Evolutionary conservation across 2,329 filamentous ascomycete genomes (phyloP).

Genomic region (Blastomyces parvus): DNA sequence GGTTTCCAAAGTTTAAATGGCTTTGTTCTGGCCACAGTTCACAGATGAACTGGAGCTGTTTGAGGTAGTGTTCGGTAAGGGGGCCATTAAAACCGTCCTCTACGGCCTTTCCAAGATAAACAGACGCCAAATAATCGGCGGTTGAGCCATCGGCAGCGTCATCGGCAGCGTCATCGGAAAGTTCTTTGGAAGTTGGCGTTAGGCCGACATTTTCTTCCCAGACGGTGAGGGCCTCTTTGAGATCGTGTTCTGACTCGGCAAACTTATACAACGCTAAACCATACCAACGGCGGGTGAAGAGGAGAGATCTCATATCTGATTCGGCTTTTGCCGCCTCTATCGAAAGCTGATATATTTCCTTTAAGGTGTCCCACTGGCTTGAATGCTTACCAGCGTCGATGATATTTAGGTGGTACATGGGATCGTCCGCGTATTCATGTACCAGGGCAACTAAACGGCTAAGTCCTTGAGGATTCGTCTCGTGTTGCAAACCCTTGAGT

Average conservation of each 20-base stretch:
- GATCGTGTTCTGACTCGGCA: constrained; percentile 7
- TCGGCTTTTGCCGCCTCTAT: constrained; percentile 10
- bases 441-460: constrained; percentile 12
- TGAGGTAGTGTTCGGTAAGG: constrained; percentile 8
- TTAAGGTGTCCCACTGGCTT: constrained; percentile 9
- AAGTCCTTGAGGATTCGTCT: constrained; percentile 10
- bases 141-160: constrained; percentile 3
- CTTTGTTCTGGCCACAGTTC: background rate
- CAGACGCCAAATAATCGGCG: constrained; percentile 10
- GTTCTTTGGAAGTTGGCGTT: constrained; percentile 4
- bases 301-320: background rate
- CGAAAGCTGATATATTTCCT: constrained; percentile 10
- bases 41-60: constrained; percentile 11
- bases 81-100: constrained; percentile 11
- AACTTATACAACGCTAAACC: constrained; percentile 9
- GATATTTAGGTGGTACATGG: constrained; percentile 9
- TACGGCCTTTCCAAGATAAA: constrained; percentile 13
- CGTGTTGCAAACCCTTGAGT: constrained; percentile 14
- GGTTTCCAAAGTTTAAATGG: constrained; percentile 3
- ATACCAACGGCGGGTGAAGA: constrained; percentile 11
- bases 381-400: constrained; percentile 8
- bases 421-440: constrained; percentile 10
- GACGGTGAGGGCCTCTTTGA: constrained; percentile 10
- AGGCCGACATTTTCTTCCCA: constrained; percentile 13
- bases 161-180: background rate